A percentile compares a stretch with the other conserved stretches of the same genome.
Evolutionary conservation across 176 grass and related monocot species (phyloP).

Genomic region (Secale cereale): DNA sequence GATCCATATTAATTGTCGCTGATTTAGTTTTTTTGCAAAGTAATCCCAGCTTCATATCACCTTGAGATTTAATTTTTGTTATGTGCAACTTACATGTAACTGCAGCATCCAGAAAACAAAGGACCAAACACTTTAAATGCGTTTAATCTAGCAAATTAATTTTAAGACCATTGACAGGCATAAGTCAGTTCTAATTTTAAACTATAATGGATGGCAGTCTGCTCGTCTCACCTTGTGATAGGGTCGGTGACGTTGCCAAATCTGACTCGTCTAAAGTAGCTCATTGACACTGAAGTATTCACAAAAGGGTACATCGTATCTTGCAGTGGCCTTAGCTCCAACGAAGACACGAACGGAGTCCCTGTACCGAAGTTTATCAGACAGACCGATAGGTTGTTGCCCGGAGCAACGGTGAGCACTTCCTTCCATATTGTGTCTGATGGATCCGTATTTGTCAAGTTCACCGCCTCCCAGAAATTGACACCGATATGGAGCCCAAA

Average conservation of each 20-base stretch:
- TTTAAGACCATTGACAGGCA: neutral
- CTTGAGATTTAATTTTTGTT: too few species aligned
- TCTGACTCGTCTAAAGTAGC: neutral
- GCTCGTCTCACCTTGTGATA: conserved; percentile 16
- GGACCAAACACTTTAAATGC: neutral
- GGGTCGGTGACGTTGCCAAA: neutral
- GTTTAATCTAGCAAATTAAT: neutral
- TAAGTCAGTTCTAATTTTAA: neutral
- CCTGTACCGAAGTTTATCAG: conserved; percentile 6
- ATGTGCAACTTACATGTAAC: too few species aligned
- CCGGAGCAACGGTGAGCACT: neutral
- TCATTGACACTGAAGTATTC: neutral
- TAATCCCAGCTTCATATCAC: too few species aligned
- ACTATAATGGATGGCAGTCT: neutral
- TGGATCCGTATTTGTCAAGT: neutral
- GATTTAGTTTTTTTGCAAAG: too few species aligned
- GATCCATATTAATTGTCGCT: too few species aligned
- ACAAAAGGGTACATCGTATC: conserved; percentile 2
- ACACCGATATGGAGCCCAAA: conserved; percentile 17
- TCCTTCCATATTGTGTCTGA: rapidly evolving
- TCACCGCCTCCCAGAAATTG: conserved; percentile 12
- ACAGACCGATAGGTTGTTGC: neutral
- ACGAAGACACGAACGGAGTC: conserved; percentile 3
- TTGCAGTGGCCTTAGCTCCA: neutral
- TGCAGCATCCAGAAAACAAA: neutral